Evolutionary conservation across 2,329 filamentous ascomycete genomes (phyloP).

Genomic region (Xylaria sp.): DNA sequence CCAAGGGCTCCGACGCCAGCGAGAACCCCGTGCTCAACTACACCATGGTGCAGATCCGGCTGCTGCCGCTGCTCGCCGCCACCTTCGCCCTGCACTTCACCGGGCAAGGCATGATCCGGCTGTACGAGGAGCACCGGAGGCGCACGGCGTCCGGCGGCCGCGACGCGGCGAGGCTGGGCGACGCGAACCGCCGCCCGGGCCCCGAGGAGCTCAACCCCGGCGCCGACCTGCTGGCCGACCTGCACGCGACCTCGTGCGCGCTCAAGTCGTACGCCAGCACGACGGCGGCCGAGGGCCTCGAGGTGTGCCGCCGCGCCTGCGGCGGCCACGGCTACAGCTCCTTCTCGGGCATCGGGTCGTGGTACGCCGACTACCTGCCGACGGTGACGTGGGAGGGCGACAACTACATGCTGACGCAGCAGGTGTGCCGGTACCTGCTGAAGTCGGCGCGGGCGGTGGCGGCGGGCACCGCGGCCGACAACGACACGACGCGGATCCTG

Average conservation of each 20-base stretch:
- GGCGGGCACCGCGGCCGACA: slow-evolving; percentile 60
- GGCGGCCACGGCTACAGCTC: slow-evolving; percentile 77
- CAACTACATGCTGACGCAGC: slow-evolving; percentile 82
- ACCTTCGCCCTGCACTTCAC: slow-evolving; percentile 82
- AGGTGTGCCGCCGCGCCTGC: slow-evolving; percentile 74
- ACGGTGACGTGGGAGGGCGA: slow-evolving; percentile 73
- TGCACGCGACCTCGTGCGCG: slow-evolving; percentile 77
- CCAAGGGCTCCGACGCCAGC: slow-evolving; percentile 55
- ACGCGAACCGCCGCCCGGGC: slow-evolving; percentile 58
- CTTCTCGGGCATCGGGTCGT: slow-evolving; percentile 75
- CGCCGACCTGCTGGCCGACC: slow-evolving; percentile 69
- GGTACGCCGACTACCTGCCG: slow-evolving; percentile 78
- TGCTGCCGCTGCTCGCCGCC: slow-evolving; percentile 72
- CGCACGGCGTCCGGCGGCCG: slow-evolving; percentile 54
- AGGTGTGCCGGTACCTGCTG: slow-evolving; percentile 75
- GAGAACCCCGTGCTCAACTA: slow-evolving; percentile 81
- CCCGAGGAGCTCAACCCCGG: slow-evolving; percentile 69
- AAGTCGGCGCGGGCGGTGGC: slow-evolving; percentile 74
- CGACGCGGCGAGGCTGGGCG: slow-evolving; percentile 43
- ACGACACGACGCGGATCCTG: slow-evolving; percentile 71
- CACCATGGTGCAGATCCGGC: slow-evolving; percentile 76
- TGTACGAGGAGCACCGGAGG: slow-evolving; percentile 74
- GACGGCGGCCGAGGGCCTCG: slow-evolving; percentile 73
- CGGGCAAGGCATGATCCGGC: slow-evolving; percentile 72
- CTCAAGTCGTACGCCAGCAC: slow-evolving; percentile 74